Conservation (phyloP, 1,139 yeast species). For the Magnusiomyces paraingens region DNA sequence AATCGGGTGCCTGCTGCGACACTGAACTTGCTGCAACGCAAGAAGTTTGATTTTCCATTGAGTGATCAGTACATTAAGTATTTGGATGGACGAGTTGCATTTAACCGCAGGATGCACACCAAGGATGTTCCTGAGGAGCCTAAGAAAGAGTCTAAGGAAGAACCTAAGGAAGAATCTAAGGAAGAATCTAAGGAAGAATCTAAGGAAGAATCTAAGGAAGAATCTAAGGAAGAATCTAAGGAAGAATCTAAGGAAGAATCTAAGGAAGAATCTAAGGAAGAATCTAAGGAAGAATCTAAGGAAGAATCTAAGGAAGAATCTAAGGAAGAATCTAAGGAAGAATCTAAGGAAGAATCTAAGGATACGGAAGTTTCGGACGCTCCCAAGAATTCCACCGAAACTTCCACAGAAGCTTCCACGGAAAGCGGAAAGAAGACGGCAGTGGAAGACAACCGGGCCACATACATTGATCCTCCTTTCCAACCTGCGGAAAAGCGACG, state of each 20-base stretch:
- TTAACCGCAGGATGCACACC: slow-evolving; percentile 24
- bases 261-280: not conserved
- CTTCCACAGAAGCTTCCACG: slow-evolving; percentile 17
- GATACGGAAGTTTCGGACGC: slow-evolving; percentile 33
- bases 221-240: slow-evolving; percentile 8
- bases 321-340: not conserved
- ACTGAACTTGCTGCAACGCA: slow-evolving; percentile 57
- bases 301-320: slow-evolving; percentile 1
- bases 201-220: not conserved
- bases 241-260: not conserved
- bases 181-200: slow-evolving; percentile 4
- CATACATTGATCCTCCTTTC: slow-evolving; percentile 71
- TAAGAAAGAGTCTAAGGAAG: not conserved
- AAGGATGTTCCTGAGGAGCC: not conserved
- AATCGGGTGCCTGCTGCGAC: slow-evolving; percentile 52
- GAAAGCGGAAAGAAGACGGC: slow-evolving; percentile 20
- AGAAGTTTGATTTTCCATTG: slow-evolving; percentile 49
- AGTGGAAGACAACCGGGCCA: slow-evolving; percentile 40
- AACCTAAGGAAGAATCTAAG: not conserved
- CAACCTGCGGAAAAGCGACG: slow-evolving; percentile 74
- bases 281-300: not conserved
- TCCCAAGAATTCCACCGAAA: slow-evolving; percentile 7
- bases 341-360: slow-evolving; percentile 8
- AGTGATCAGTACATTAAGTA: slow-evolving; percentile 51
- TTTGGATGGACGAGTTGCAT: slow-evolving; percentile 43